A percentile compares a stretch with the other conserved stretches of the same genome.
phyloP scores from a whole-genome alignment of 2,329 filamentous ascomycete species.

The Ilyonectria robusta region DNA sequence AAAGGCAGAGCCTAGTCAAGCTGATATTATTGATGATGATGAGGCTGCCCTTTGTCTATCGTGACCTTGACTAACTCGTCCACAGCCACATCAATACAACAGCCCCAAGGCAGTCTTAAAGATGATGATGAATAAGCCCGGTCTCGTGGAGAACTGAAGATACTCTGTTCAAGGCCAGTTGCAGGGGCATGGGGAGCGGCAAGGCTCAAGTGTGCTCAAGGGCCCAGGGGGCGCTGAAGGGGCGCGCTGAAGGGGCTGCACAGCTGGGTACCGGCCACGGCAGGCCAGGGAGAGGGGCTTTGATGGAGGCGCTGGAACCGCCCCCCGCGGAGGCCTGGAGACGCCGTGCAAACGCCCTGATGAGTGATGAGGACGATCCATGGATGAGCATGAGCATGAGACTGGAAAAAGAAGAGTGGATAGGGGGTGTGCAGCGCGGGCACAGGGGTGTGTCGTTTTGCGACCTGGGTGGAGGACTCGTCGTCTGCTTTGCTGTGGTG shows the following conservation, averaged over 20 bases:
- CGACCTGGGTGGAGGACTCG: slow-evolving; percentile 4
- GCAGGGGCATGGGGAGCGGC: background rate
- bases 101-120: background rate
- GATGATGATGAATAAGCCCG: background rate
- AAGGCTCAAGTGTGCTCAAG: background rate
- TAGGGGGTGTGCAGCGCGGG: background rate
- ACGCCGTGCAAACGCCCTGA: slow-evolving; percentile 25
- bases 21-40: slow-evolving; percentile 1
- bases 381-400: background rate
- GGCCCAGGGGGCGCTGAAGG: slow-evolving; percentile 4
- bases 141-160: background rate
- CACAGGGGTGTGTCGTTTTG: slow-evolving; percentile 14
- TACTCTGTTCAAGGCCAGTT: background rate
- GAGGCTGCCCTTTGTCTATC: background rate
- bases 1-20: slow-evolving; percentile 18
- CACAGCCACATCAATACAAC: background rate
- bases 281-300: slow-evolving; percentile 19
- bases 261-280: background rate
- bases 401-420: slow-evolving; percentile 6
- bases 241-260: slow-evolving; percentile 1
- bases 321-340: slow-evolving; percentile 30
- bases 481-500: slow-evolving; percentile 35
- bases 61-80: background rate
- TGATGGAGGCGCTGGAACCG: slow-evolving; percentile 29
- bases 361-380: background rate